phyloP scores from a whole-genome alignment of 2,329 filamentous ascomycete species.

The Aureobasidium musti region DNA sequence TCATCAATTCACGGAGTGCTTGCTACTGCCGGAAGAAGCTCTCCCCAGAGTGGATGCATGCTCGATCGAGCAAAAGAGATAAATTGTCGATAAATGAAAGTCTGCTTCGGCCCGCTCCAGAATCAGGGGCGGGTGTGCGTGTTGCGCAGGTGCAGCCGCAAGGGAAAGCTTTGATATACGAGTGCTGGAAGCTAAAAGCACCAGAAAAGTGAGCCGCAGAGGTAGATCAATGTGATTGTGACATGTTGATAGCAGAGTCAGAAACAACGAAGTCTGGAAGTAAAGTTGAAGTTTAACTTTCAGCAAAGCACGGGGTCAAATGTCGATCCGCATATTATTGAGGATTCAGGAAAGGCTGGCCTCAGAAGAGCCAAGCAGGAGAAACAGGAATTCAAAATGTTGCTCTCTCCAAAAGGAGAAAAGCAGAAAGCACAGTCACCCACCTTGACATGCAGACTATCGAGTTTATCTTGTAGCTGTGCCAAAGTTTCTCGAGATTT shows the following conservation, averaged over 20 bases:
- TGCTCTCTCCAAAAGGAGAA: background rate
- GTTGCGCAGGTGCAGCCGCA: background rate
- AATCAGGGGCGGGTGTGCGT: background rate
- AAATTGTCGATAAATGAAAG: conserved; percentile 1
- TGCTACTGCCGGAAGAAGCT: background rate
- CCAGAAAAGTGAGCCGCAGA: background rate
- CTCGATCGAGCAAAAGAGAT: background rate
- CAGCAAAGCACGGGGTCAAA: background rate
- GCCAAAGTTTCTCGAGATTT: conserved; percentile 7
- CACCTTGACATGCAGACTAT: background rate
- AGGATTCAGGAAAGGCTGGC: background rate
- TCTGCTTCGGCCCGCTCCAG: background rate
- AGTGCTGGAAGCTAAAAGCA: background rate
- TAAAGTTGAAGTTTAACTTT: background rate
- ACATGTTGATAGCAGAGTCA: conserved; percentile 3
- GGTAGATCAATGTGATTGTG: background rate
- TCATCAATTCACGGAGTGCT: too few relatives aligned
- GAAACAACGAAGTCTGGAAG: background rate
- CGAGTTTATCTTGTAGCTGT: background rate
- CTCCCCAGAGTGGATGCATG: background rate
- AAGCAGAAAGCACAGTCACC: background rate
- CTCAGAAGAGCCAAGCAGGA: background rate
- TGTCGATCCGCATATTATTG: background rate
- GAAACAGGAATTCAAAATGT: too few relatives aligned
- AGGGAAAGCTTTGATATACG: too few relatives aligned